A percentile compares a stretch with the other conserved stretches of the same genome.
phyloP scores from a whole-genome alignment of 139 green algal genomes.

The Astrephomene gubernaculifera region DNA sequence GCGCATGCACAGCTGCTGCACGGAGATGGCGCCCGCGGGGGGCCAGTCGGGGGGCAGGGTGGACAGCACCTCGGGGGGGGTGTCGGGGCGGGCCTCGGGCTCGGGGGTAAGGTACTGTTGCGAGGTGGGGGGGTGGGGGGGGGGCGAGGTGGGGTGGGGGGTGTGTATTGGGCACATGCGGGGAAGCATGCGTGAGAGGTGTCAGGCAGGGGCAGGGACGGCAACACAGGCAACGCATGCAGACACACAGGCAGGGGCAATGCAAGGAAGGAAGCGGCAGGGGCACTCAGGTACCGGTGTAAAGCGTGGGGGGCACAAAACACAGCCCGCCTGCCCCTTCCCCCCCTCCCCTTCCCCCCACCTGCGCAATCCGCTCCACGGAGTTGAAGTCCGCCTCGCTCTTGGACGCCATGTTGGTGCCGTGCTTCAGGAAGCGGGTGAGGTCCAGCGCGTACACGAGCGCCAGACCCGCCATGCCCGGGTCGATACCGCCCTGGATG shows the following conservation, averaged over 20 bases:
- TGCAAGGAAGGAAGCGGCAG: too few relatives aligned
- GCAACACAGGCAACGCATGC: too few relatives aligned
- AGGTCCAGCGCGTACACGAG: slow-evolving; percentile 86
- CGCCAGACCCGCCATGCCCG: slow-evolving; percentile 72
- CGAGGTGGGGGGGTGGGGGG: background rate
- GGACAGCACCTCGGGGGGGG: slow-evolving; percentile 42
- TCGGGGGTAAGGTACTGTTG: slow-evolving; percentile 58
- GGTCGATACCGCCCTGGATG: slow-evolving; percentile 56
- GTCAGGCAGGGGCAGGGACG: too few relatives aligned
- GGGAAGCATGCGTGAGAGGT: too few relatives aligned
- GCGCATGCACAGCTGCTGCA: slow-evolving; percentile 71
- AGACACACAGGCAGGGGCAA: too few relatives aligned
- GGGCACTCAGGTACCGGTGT: too few relatives aligned
- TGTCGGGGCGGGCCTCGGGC: slow-evolving; percentile 61
- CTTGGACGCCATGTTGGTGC: slow-evolving; percentile 82
- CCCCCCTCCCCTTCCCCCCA: background rate
- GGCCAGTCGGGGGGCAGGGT: slow-evolving; percentile 38
- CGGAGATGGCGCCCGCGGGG: slow-evolving; percentile 63
- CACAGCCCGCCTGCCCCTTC: background rate
- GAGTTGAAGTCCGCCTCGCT: slow-evolving; percentile 94
- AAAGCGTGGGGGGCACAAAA: too few relatives aligned
- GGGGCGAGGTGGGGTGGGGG: too few relatives aligned
- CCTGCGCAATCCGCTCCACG: slow-evolving; percentile 89
- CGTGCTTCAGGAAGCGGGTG: slow-evolving; percentile 87
- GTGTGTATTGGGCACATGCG: too few relatives aligned